Base-by-base conservation (phyloP, 768 basidiomycete genomes). In the Xerocomellus chrysenteron region DNA sequence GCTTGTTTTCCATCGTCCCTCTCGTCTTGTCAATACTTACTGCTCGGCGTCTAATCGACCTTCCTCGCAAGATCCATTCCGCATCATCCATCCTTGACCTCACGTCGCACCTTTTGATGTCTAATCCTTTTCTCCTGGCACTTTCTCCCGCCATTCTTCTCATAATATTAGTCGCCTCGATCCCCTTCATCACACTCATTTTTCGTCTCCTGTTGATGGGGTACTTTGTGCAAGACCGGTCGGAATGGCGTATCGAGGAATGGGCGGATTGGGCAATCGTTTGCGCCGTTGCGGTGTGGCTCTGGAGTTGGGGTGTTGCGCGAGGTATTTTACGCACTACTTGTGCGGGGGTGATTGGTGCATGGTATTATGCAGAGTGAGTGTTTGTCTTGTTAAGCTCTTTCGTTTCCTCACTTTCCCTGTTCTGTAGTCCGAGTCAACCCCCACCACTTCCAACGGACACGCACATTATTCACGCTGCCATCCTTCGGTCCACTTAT, bases 331-430 rank as follows among this genome's bases (percentile, higher is more conserved):
- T 94, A 43, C 78, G 92, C 8, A 90, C 88, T 52, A 82, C 86
- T 3, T 83, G 86, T 54, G 87, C 92, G 0, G 88, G 87, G 32
- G 90, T 94, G 5, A 82, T 98, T 35, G 94, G 93, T 2, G 86
- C 88, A 44, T 98, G 94, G 94, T 97, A 96, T 68, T 96, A 92
- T 73, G 69, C 82, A 30, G 77, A 84, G 81, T 86, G 63, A 65
- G 83, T 52, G 12, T 28, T 10, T 7, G 30, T 47, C 5, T 47
- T 28, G 12, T 37, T 26, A n/a, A 47, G 14, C 28, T 41, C 54
- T 2, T 24, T n/a, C 7, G 50, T 47, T 24, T 39, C 12, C 58
- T 58, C 45, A 58, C 45, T 48, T 28, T 52, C 55, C n/a, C n/a
- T 19, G 8, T 49, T 60, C 21, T 46, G 30, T 43, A 74, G 73